Evolutionary conservation across 2,329 filamentous ascomycete genomes (phyloP), one percentile per base, ranked within the genome.

Genomic region (Xylaria sp.): DNA sequence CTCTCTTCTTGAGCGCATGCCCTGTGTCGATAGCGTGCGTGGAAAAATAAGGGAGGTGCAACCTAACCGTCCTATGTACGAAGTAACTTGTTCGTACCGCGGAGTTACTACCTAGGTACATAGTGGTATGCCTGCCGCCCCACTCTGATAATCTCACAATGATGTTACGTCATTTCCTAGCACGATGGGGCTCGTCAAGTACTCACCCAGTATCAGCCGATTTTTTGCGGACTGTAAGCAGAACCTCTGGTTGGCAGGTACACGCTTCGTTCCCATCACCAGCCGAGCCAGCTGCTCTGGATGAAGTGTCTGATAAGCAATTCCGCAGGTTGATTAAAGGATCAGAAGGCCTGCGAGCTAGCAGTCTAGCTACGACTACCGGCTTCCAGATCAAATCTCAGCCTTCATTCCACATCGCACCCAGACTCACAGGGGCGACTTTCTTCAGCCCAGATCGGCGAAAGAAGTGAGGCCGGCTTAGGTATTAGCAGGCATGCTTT

Each of bases 81-180:
- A 16, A 16, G 16, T 16, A 30, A 30, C 23, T 30, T 30, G 23
- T 5, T 23, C 9, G 23, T 35, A 51, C 8, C 6, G 11, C 34
- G 42, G 42, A n/a, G 13, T 16, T 46, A 46, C 42, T n/a, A n/a
- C n/a, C n/a, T 46, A 16, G 16, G 16, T 16, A 57, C 54, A 55
- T 50, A 18, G 55, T 37, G 52, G 42, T 46, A 34, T 55, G 16
- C 44, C n/a, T 48, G 11, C 23, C 30, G 39, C 23, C 50, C 53
- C 9, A 19, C 49, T 60, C 55, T 55, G 59, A 65, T 65, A 47
- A 59, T 48, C 50, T 61, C 58, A 64, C 64, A 66, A 69, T 61
- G 61, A 65, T 63, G 60, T 70, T 70, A 70, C 69, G 69, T 70
- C 69, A 70, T 68, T 68, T 60, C 54, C 53, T 52, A 62, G 62